Conservation (phyloP, 164 flowering plant species). For the Euptelea pleiosperma region DNA sequence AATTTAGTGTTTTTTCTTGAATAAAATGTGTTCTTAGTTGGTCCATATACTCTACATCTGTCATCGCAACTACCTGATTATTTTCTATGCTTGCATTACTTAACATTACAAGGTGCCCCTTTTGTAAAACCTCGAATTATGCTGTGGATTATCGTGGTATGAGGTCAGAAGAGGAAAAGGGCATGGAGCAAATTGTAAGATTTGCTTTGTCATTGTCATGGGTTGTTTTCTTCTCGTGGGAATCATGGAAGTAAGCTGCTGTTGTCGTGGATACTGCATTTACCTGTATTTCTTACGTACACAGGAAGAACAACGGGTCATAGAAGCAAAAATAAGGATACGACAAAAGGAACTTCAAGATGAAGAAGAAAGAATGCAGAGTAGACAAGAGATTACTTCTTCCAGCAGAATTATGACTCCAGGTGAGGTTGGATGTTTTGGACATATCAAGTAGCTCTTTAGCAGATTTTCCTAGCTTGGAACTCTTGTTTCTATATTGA, state of each 20-base stretch:
- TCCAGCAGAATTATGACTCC: conserved; percentile 34
- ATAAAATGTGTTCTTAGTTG: too few species aligned
- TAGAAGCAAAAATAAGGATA: conserved; percentile 96
- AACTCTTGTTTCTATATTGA: not conserved
- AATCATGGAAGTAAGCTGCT: not conserved
- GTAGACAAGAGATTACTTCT: conserved; percentile 49
- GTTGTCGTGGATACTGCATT: not conserved
- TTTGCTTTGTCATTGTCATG: conserved; percentile 8
- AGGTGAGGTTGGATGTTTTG: conserved; percentile 37
- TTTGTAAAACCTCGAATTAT: conserved; percentile 90
- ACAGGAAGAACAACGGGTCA: conserved; percentile 95
- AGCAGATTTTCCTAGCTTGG: conserved; percentile 34
- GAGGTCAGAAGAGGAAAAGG: conserved; percentile 88
- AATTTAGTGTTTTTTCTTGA: conserved; percentile 1
- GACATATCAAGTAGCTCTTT: conserved; percentile 35
- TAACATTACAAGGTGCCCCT: conserved; percentile 77
- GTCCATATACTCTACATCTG: not conserved
- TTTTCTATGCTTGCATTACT: too few species aligned
- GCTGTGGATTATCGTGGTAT: conserved; percentile 94
- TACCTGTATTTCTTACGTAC: not conserved
- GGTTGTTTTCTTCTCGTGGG: not conserved
- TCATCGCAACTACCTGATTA: too few species aligned
- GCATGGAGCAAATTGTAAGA: conserved; percentile 88
- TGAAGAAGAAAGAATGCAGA: conserved; percentile 75
- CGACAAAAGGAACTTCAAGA: conserved; percentile 78